Evolutionary conservation across 352 stramenopile genomes (phyloP).

Genomic region (Phytophthora pinifolia): DNA sequence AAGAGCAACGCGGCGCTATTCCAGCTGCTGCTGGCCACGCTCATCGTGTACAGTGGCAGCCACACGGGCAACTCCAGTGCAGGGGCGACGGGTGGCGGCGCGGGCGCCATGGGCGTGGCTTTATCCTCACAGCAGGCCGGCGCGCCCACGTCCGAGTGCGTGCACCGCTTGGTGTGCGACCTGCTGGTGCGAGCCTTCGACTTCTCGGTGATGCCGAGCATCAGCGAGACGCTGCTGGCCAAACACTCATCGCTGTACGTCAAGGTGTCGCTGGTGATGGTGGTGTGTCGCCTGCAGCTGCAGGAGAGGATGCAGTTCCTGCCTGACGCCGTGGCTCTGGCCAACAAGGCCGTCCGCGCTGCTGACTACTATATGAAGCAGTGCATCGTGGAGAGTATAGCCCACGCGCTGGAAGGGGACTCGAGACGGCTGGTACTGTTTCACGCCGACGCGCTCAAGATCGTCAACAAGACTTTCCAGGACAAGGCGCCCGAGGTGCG

Average conservation of each 20-base stretch:
- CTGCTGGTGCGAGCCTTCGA: constrained; percentile 75
- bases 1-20: constrained; percentile 54
- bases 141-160: constrained; percentile 59
- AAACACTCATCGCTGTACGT: constrained; percentile 70
- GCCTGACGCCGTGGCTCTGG: constrained; percentile 62
- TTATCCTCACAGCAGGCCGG: constrained; percentile 40
- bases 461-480: constrained; percentile 65
- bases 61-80: constrained; percentile 30
- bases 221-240: constrained; percentile 55
- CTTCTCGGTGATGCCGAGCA: constrained; percentile 51
- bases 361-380: constrained; percentile 85
- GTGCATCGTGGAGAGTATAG: constrained; percentile 65
- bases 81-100: constrained; percentile 27
- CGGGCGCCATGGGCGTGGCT: constrained; percentile 47
- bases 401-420: constrained; percentile 52
- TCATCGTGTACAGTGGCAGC: constrained; percentile 68
- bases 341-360: constrained; percentile 53
- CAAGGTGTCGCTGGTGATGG: constrained; percentile 68
- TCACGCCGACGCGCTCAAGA: constrained; percentile 71
- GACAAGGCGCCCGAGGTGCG: constrained; percentile 82
- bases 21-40: constrained; percentile 58
- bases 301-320: constrained; percentile 72
- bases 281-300: constrained; percentile 52
- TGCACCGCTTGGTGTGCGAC: constrained; percentile 72
- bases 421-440: constrained; percentile 39